phyloP scores from a whole-genome alignment of 2,329 filamentous ascomycete genomes.

The Coniochaeta hoffmannii region DNA sequence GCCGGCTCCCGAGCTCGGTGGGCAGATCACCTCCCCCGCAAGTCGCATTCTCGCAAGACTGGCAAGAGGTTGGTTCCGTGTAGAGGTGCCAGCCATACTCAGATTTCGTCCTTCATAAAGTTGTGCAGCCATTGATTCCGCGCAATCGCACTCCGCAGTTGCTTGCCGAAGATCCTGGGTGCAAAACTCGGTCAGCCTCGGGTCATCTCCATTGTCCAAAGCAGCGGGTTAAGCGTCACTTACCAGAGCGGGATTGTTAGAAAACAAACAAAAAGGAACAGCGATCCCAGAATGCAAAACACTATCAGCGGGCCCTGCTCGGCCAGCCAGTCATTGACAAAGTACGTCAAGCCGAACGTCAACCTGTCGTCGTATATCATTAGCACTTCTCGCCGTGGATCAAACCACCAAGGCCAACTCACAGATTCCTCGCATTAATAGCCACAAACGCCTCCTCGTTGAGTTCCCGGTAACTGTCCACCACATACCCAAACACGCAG shows the following conservation, averaged over 20 bases:
- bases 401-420: background rate
- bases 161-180: constrained; percentile 38
- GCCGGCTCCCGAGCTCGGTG: no score
- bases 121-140: constrained; percentile 26
- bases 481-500: constrained; percentile 42
- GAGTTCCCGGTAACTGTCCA: constrained; percentile 37
- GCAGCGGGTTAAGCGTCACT: constrained; percentile 3
- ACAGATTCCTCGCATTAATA: constrained; percentile 39
- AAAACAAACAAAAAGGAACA: constrained; percentile 35
- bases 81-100: background rate
- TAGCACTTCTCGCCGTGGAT: background rate
- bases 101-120: constrained; percentile 19
- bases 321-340: constrained; percentile 31
- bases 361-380: constrained; percentile 11
- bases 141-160: constrained; percentile 32
- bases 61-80: background rate
- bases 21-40: background rate
- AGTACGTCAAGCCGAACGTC: constrained; percentile 37
- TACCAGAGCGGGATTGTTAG: constrained; percentile 39
- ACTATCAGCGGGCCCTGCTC: constrained; percentile 26
- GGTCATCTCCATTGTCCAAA: background rate
- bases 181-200: background rate
- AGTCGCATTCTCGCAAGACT: background rate
- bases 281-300: constrained; percentile 28
- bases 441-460: constrained; percentile 43